Conservation (phyloP, 1,284 basidiomycete species). For the Puccinia brachypodii region DNA sequence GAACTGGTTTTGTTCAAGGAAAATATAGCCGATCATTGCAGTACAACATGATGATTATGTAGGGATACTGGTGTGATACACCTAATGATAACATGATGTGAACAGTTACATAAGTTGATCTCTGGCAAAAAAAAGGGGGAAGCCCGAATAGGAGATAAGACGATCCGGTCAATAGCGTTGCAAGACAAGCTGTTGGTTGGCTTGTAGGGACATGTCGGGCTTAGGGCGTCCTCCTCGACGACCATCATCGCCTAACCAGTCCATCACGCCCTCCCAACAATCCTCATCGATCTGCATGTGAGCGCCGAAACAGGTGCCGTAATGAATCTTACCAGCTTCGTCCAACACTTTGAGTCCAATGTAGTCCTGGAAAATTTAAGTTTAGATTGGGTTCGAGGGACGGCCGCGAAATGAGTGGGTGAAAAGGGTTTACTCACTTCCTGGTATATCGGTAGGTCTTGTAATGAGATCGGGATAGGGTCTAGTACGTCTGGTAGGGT, state of each 20-base stretch:
- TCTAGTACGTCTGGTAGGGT: neutral
- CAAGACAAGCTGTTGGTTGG: neutral
- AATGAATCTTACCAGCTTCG: slow-evolving; percentile 32
- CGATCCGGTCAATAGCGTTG: too few relatives aligned
- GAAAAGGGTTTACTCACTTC: slow-evolving; percentile 4
- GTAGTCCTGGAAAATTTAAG: slow-evolving; percentile 20
- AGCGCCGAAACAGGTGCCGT: slow-evolving; percentile 32
- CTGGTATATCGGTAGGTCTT: slow-evolving; percentile 38
- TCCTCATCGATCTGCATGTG: slow-evolving; percentile 42
- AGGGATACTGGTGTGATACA: too few relatives aligned
- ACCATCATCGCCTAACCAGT: slow-evolving; percentile 35
- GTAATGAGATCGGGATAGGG: slow-evolving; percentile 28
- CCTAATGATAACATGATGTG: too few relatives aligned
- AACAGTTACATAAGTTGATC: too few relatives aligned
- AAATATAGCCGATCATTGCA: too few relatives aligned
- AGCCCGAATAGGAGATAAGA: too few relatives aligned
- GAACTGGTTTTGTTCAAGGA: too few relatives aligned
- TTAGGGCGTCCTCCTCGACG: neutral
- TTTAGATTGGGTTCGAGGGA: neutral
- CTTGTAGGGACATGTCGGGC: neutral
- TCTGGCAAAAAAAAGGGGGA: too few relatives aligned
- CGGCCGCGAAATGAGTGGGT: neutral
- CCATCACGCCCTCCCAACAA: slow-evolving; percentile 36
- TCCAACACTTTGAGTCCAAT: slow-evolving; percentile 36
- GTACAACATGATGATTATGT: too few relatives aligned